Conservation (phyloP, 2,329 filamentous ascomycete genomes). For the Colletotrichum sublineola region DNA sequence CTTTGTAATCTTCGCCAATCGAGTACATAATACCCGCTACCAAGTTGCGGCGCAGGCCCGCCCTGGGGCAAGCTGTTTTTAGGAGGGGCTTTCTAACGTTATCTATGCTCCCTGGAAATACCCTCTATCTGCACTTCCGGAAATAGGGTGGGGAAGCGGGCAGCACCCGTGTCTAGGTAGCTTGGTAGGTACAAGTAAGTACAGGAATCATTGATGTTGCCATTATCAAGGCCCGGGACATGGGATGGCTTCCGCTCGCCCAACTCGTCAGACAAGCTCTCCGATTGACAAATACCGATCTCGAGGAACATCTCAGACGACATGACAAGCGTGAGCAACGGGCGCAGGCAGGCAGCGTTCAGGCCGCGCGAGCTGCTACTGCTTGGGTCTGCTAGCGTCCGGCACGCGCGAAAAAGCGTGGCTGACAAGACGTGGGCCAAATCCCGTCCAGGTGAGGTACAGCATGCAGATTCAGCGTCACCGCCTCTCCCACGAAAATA, state of each 20-base stretch:
- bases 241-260: constrained; percentile 14
- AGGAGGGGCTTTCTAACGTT: constrained; percentile 12
- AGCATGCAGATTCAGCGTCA: constrained; percentile 27
- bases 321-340: constrained; percentile 1
- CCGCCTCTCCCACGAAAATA: constrained; percentile 21
- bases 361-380: too few species aligned
- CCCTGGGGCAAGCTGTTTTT: neutral
- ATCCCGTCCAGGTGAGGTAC: constrained; percentile 12
- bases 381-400: too few species aligned
- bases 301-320: constrained; percentile 1
- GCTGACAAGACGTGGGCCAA: too few species aligned
- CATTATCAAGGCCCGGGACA: constrained; percentile 1
- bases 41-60: constrained; percentile 11
- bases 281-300: constrained; percentile 15
- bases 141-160: constrained; percentile 16
- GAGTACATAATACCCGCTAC: neutral
- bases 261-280: constrained; percentile 17
- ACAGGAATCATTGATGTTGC: neutral
- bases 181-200: neutral
- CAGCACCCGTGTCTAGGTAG: neutral
- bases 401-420: too few species aligned
- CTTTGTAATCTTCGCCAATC: constrained; percentile 29
- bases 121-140: constrained; percentile 1
- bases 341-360: too few species aligned
- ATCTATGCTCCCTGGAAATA: neutral